These are phyloP conservation scores for Haberlea rhodopensis DNA, from an alignment of 257 asterid species.

Conservation along the genomic window DNA sequence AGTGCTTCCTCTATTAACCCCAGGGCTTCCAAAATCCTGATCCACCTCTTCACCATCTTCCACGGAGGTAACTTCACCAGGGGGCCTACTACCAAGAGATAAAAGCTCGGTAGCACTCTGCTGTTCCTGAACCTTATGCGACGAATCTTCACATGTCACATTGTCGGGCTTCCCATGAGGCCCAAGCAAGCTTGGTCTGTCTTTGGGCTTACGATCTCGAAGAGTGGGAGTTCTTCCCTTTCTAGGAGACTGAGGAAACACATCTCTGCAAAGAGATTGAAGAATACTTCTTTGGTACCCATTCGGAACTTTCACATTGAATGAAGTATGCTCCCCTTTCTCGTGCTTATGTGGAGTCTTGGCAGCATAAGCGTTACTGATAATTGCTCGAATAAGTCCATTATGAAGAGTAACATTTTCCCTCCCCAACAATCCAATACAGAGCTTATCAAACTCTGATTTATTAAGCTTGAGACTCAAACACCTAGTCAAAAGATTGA, in stretches of 20 bases:
- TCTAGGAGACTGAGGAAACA: conserved; percentile 44
- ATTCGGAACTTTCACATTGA: conserved; percentile 38
- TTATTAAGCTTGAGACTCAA: conserved; percentile 44
- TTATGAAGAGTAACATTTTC: conserved; percentile 62
- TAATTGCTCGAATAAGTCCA: conserved; percentile 46
- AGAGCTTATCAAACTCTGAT: conserved; percentile 54
- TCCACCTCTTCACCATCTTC: conserved; percentile 78
- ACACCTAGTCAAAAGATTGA: conserved; percentile 42
- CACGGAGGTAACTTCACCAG: conserved; percentile 58
- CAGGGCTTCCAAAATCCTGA: conserved; percentile 54
- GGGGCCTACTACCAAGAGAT: conserved; percentile 67
- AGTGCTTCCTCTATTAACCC: conserved; percentile 49
- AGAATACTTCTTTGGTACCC: conserved; percentile 45
- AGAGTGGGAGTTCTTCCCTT: conserved; percentile 45
- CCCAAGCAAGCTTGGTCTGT: conserved; percentile 52
- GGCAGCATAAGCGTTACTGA: conserved; percentile 48
- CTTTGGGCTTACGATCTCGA: conserved; percentile 46
- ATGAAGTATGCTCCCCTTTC: conserved; percentile 27
- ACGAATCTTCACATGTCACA: conserved; percentile 37
- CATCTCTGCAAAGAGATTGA: conserved; percentile 45
- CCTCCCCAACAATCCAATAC: conserved; percentile 53
- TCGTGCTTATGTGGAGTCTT: conserved; percentile 39
- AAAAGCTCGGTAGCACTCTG: conserved; percentile 65
- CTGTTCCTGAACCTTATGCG: conserved; percentile 43
- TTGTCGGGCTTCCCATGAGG: conserved; percentile 46